phyloP scores from a whole-genome alignment of 2,329 filamentous ascomycete genomes.

The Colletotrichum sp. region DNA sequence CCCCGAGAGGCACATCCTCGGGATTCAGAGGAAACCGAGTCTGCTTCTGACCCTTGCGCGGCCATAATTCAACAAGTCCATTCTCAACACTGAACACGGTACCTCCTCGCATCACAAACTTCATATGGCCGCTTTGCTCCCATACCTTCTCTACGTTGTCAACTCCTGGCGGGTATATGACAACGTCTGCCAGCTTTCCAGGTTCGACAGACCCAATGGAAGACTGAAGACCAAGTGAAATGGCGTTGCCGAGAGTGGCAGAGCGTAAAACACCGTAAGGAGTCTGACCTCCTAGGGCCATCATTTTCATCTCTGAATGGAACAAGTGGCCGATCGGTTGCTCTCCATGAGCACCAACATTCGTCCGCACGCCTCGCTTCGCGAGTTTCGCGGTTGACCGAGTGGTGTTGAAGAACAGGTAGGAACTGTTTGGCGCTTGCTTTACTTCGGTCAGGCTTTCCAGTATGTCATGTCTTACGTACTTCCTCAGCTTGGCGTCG shows the following conservation, averaged over 20 bases:
- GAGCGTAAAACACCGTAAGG: background rate
- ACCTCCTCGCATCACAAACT: background rate
- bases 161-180: background rate
- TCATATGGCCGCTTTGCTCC: background rate
- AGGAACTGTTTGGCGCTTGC: background rate
- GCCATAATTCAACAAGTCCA: background rate
- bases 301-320: background rate
- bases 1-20: too few species aligned
- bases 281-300: accelerated
- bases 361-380: background rate
- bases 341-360: background rate
- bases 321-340: background rate
- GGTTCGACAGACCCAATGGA: background rate
- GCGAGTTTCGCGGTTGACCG: background rate
- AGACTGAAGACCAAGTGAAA: background rate
- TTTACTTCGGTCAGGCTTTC: background rate
- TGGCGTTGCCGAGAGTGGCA: background rate
- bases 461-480: background rate
- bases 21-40: background rate
- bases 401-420: background rate
- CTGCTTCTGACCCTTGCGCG: accelerated
- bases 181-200: background rate
- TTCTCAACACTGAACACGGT: accelerated
- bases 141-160: background rate
- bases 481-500: background rate